A percentile compares a stretch with the other conserved stretches of the same genome.
phyloP scores from a whole-genome alignment of 2,329 filamentous ascomycete species.

The Cladosporium oxysporum region DNA sequence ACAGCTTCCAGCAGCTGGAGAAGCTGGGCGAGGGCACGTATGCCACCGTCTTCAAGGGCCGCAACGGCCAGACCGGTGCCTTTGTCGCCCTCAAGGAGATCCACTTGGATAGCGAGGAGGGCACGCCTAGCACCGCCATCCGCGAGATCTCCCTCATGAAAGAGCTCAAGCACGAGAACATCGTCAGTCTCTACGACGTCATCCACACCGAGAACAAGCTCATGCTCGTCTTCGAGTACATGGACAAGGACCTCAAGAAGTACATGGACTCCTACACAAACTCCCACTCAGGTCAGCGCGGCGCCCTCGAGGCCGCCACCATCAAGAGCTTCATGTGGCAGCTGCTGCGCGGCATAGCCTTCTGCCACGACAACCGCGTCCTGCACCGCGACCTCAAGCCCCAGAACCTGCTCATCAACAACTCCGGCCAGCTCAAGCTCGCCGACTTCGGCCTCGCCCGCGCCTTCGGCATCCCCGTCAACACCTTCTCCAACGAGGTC shows the following conservation, averaged over 20 bases:
- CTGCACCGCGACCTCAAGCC: conserved; percentile 95
- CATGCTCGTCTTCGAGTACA: conserved; percentile 98
- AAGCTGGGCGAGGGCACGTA: conserved; percentile 98
- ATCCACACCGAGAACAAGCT: conserved; percentile 99
- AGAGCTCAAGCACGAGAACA: conserved; percentile 98
- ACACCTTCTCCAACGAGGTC: conserved; percentile 97
- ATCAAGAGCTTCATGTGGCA: conserved; percentile 99
- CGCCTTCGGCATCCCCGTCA: conserved; percentile 95
- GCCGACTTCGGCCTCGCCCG: conserved; percentile 93
- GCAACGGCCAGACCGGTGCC: conserved; percentile 94
- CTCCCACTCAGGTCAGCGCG: conserved; percentile 75
- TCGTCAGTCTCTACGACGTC: conserved; percentile 95
- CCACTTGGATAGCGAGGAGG: conserved; percentile 96
- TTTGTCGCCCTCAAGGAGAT: conserved; percentile 98
- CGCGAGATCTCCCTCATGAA: conserved; percentile 99
- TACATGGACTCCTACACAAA: conserved; percentile 75
- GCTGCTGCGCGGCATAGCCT: conserved; percentile 90
- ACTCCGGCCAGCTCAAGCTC: conserved; percentile 84
- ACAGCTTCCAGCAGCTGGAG: conserved; percentile 98
- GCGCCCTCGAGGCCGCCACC: conserved; percentile 80
- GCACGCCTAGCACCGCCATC: conserved; percentile 94
- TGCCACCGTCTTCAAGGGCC: conserved; percentile 97
- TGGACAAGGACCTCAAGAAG: conserved; percentile 97
- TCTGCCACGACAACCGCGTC: conserved; percentile 96
- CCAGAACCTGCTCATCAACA: conserved; percentile 94